Conservation (phyloP, 345 rosid species). For the Eucalyptus camaldulensis region DNA sequence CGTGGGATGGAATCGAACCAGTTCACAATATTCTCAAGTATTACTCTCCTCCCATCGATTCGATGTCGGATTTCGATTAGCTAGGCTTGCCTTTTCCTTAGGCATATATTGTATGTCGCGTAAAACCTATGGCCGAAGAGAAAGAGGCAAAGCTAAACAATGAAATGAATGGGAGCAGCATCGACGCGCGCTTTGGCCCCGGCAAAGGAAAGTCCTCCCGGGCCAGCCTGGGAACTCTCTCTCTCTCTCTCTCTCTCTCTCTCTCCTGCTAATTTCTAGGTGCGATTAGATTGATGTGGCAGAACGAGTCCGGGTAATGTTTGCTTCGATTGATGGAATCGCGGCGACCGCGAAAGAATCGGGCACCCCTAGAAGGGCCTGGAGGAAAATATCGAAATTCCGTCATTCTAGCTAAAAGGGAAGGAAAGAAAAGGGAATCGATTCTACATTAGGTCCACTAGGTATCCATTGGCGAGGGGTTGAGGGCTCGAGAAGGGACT, state of each 20-base stretch:
- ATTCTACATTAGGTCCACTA: background rate
- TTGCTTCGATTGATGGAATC: background rate
- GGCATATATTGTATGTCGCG: background rate
- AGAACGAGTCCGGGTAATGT: background rate
- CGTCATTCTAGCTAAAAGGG: accelerated
- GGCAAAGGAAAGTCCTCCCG: background rate
- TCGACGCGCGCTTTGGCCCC: background rate
- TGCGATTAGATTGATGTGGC: background rate
- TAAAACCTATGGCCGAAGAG: background rate
- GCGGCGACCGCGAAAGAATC: background rate
- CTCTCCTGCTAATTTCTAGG: background rate
- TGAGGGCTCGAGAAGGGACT: background rate
- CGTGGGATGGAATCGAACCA: background rate
- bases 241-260: no score
- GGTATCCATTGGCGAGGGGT: background rate
- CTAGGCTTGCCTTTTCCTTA: background rate
- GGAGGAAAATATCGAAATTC: accelerated
- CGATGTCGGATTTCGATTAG: background rate
- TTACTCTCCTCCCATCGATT: background rate
- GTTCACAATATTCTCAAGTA: background rate
- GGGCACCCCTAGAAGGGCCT: background rate
- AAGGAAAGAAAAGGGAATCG: background rate
- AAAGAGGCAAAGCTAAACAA: background rate
- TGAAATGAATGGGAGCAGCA: background rate
- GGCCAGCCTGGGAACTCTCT: background rate